phyloP scores from a whole-genome alignment of 139 green algal species.

The Trebouxia sp. region DNA sequence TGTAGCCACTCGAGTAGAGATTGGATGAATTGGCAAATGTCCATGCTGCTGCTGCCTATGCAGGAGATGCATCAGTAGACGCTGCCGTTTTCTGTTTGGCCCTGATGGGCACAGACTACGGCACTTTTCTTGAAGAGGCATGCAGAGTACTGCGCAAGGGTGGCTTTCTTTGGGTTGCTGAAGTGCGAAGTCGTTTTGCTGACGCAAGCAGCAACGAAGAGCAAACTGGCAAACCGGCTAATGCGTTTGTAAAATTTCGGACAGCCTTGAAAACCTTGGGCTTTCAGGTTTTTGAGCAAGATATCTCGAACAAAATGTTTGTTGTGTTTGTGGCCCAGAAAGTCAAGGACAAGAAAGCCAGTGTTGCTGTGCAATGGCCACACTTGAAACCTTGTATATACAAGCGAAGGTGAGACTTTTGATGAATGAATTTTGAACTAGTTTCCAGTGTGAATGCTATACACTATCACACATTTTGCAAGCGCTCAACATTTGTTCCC shows the following conservation, averaged over 20 bases:
- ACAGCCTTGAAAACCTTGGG: conserved; percentile 59
- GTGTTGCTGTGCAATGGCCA: conserved; percentile 59
- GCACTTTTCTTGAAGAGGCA: conserved; percentile 81
- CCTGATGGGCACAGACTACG: conserved; percentile 97
- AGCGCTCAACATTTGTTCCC: too few species aligned
- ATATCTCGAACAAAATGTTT: conserved; percentile 80
- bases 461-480: too few species aligned
- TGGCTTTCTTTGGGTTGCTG: conserved; percentile 90
- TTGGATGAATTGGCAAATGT: background rate
- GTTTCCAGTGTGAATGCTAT: too few species aligned
- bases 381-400: conserved; percentile 79
- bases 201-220: background rate
- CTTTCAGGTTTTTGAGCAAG: conserved; percentile 55
- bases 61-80: conserved; percentile 61
- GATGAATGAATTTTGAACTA: too few species aligned
- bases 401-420: conserved; percentile 71
- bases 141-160: conserved; percentile 69
- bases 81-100: conserved; percentile 92
- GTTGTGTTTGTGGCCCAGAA: conserved; percentile 38
- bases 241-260: conserved; percentile 52
- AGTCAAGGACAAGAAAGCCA: background rate
- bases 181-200: conserved; percentile 84
- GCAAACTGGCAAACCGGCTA: conserved; percentile 39
- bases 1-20: too few species aligned
- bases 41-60: background rate